Base-by-base conservation (phyloP, 2,329 filamentous ascomycete genomes). In the Epichloe typhina region DNA sequence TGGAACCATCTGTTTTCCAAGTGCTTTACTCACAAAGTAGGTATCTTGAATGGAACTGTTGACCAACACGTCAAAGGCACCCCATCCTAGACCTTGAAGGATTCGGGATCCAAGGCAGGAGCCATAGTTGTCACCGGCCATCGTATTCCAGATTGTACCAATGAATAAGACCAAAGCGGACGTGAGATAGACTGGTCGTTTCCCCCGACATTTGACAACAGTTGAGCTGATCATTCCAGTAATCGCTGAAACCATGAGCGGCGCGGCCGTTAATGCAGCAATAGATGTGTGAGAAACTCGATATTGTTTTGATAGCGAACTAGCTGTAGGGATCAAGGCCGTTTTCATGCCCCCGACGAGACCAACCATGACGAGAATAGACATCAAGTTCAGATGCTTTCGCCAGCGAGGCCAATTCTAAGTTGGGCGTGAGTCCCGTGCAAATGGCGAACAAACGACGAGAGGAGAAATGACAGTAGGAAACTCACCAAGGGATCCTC, bases 51-150 rank as follows among this genome's bases (percentile, higher is more conserved):
- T 74, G 2, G 73, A 75, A 2, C 69, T 70, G 35, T 74, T 62
- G 33, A 78, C 66, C 39, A 81, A 61, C 5, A 70, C 72, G 55
- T 82, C 78, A 53, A 80, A 77, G 11, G 73, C 71, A 5, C 77
- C 77, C 74, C 78, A 79, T n/a, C 73, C 77, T 0, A 81, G 50
- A 1, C 76, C 77, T 57, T 80, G 76, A 36, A 81, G 67, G 17
- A 77, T 58, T 9, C 78, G 69, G 2, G 76, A 72, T 0, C 68
- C 69, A 69, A 80, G 72, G 57, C 72, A 73, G 50, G 73, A 66
- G 8, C 62, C 64, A 50, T 71, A 74, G 54, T 61, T 69, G 46
- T 60, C 59, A 6, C 59, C 58, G 5, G 72, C 66, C 17, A 66
- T 65, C 53, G 71, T 72, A 54, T 74, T 77, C 74, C 75, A 78